phyloP scores from a whole-genome alignment of 495 filamentous ascomycete species.

The Cercophora newfieldiana region DNA sequence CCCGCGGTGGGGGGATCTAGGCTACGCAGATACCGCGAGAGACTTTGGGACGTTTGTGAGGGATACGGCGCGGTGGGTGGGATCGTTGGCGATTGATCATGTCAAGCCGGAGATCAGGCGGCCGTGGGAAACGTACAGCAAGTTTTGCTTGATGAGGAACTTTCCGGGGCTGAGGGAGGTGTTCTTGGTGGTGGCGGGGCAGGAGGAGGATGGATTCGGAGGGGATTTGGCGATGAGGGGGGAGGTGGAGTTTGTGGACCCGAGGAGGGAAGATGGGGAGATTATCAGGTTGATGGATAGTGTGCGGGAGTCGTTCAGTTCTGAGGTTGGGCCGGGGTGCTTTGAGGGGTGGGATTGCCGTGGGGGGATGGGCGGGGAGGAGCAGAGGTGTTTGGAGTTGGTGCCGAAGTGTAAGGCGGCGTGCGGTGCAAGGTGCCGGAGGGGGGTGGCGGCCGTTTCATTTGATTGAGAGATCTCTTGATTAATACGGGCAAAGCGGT shows the following conservation, averaged over 20 bases:
- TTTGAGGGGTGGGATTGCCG: background rate
- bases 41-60: slow-evolving; percentile 39
- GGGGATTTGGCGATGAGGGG: no score
- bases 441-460: background rate
- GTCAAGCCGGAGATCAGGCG: slow-evolving; percentile 46
- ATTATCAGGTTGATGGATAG: slow-evolving; percentile 41
- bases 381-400: slow-evolving; percentile 19
- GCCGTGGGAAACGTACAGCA: slow-evolving; percentile 56
- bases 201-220: background rate
- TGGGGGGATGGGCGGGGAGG: no score
- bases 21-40: slow-evolving; percentile 47
- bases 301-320: slow-evolving; percentile 43
- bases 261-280: slow-evolving; percentile 30
- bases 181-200: slow-evolving; percentile 19
- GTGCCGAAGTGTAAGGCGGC: slow-evolving; percentile 22
- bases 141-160: slow-evolving; percentile 46
- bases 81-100: slow-evolving; percentile 49
- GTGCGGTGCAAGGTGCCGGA: background rate
- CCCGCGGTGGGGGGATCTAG: slow-evolving; percentile 45
- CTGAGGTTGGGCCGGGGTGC: slow-evolving; percentile 33
- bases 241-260: slow-evolving; percentile 41
- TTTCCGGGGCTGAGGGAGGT: slow-evolving; percentile 45
- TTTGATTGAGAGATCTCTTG: no score
- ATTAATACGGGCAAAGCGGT: no score
- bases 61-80: slow-evolving; percentile 29